Percentiles rank a stretch among this genome's conserved stretches.
Evolutionary conservation across 2,329 filamentous ascomycete genomes (phyloP).

Genomic region (Colletotrichum tofieldiae): DNA sequence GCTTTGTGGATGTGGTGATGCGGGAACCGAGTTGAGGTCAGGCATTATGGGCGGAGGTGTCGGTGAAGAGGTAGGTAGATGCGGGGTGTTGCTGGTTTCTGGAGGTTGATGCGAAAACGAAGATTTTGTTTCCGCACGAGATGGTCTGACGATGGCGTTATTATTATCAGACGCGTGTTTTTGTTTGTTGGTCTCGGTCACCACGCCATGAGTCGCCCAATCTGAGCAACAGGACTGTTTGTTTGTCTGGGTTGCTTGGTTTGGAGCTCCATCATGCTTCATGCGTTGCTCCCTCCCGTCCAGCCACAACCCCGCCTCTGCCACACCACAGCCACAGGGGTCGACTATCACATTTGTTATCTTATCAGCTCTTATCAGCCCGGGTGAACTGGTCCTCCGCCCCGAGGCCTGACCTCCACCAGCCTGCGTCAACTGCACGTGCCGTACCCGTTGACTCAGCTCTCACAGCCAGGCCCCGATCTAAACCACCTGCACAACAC

Average conservation of each 20-base stretch:
- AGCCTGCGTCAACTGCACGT: background rate
- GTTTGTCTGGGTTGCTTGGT: slow-evolving; percentile 31
- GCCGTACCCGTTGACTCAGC: background rate
- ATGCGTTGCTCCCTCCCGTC: slow-evolving; percentile 27
- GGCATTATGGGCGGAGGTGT: slow-evolving; percentile 58
- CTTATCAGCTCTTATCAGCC: background rate
- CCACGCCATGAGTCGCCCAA: slow-evolving; percentile 28
- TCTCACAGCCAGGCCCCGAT: background rate
- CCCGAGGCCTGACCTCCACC: background rate
- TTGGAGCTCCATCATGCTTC: slow-evolving; percentile 41
- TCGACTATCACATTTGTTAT: background rate
- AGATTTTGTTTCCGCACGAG: slow-evolving; percentile 3
- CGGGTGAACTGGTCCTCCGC: background rate
- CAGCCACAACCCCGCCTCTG: slow-evolving; percentile 27
- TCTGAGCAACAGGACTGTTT: slow-evolving; percentile 13
- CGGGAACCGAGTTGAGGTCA: slow-evolving; percentile 70
- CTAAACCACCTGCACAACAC: background rate
- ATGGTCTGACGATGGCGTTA: background rate
- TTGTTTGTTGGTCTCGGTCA: slow-evolving; percentile 17
- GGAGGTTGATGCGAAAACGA: slow-evolving; percentile 3
- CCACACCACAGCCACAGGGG: background rate
- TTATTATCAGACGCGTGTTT: slow-evolving; percentile 23
- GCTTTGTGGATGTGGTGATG: slow-evolving; percentile 63
- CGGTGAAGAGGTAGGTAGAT: background rate
- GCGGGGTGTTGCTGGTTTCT: slow-evolving; percentile 1